Base-by-base conservation (phyloP, 257 asterid genomes). In the Capsicum pubescens region DNA sequence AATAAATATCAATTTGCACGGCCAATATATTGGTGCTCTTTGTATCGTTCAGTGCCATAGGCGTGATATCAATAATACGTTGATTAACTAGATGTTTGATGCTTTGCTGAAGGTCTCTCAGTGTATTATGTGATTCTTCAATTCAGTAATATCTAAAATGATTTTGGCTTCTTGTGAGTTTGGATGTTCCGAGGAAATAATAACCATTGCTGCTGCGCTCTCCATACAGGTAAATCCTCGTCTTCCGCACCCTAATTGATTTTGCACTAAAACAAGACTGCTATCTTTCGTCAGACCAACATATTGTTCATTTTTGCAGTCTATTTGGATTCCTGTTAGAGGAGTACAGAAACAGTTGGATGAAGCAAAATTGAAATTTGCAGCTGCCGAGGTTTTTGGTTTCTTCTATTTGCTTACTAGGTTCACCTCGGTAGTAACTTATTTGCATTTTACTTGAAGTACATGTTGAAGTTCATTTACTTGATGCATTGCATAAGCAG, bases 351-450 rank as follows among this genome's bases (percentile, higher is more conserved):
- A 92, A 91, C 97, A 94, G 84, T 85, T 90, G 85, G 99, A 96
- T 86, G 98, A 92, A 88, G 98, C 97, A 82, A 94, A 92, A 85
- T 87, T 94, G 94, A 92, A 98, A 91, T 96, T 96, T 92, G 98
- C 98, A 42, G 93, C 98, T 86, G 94, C 98, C 74, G 99, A 96
- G 98, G 99, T 95, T 63, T 88, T 67, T 81, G 8, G 79, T 83
- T 84, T 64, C 50, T 77, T 70, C 42, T 46, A 16, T 79, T 26
- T 48, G 14, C 68, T 54, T n/a, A 68, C 17, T 19, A 50, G 3
- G 14, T 50, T 82, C 46, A 64, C 50, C 21, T 76, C 6, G 8
- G 64, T 54, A 54, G 8, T 54, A 52, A 14, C 7, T 76, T 76
- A 21, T 0, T 6, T 72, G n/a, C 1, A 0, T 71, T 72, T n/a